phyloP scores from a whole-genome alignment of 2,329 filamentous ascomycete species.

The Phaeomoniella chlamydospora region DNA sequence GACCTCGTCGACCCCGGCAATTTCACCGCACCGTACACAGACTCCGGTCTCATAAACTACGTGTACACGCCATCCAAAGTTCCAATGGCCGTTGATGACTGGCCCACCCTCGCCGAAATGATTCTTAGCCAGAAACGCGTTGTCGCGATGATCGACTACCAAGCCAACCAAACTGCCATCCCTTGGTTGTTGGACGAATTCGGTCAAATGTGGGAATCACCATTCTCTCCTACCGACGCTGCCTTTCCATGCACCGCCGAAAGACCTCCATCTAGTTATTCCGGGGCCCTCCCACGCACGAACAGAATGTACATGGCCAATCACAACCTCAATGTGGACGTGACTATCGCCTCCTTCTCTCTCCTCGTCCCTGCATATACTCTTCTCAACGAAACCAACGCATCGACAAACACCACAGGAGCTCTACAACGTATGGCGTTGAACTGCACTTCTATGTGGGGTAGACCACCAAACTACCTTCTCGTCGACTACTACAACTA shows the following conservation, averaged over 20 bases:
- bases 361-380: constrained; percentile 60
- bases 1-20: constrained; percentile 52
- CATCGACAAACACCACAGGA: constrained; percentile 32
- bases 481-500: constrained; percentile 78
- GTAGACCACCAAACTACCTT: constrained; percentile 58
- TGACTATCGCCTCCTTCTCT: constrained; percentile 48
- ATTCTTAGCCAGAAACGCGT: constrained; percentile 57
- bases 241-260: constrained; percentile 66
- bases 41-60: constrained; percentile 57
- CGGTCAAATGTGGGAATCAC: constrained; percentile 78
- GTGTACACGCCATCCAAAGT: constrained; percentile 58
- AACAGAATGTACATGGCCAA: constrained; percentile 65
- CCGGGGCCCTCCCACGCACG: constrained; percentile 2
- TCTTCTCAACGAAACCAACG: constrained; percentile 59
- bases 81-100: constrained; percentile 59
- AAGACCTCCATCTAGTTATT: constrained; percentile 53
- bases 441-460: constrained; percentile 53
- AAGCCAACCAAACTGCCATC: constrained; percentile 60
- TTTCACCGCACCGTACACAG: constrained; percentile 55
- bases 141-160: constrained; percentile 73
- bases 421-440: constrained; percentile 50
- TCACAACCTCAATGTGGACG: constrained; percentile 76
- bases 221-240: constrained; percentile 58
- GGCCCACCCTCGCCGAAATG: constrained; percentile 70
- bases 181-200: constrained; percentile 85